Evolutionary conservation across 345 rosid genomes (phyloP), one percentile per base, ranked within the genome.

Genomic region (Barbarea vulgaris): DNA sequence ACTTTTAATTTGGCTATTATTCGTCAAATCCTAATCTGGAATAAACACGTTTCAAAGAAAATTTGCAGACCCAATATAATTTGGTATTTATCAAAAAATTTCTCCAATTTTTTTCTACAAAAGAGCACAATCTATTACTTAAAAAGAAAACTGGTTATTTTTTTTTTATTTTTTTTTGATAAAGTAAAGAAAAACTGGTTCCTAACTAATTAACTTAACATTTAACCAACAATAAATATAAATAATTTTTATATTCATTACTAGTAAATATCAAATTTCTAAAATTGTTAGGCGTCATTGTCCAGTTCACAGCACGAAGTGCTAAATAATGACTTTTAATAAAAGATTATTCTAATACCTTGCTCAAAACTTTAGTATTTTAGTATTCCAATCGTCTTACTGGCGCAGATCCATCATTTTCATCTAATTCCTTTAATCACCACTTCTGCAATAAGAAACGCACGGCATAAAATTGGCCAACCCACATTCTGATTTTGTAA

Each of bases 291-390:
- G 25, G 18, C 14, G 74, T 67, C 79, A 60, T 15, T 67, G 41
- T 67, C 33, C 60, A 36, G 7, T 37, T 50, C 13, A 48, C 13
- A 57, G 0, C 41, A 58, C 10, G 73, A 67, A 48, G 31, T 36
- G 54, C 7, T 53, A 42, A 61, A 50, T 27, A 37, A 10, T 57
- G 36, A 31, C 64, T 68, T 76, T 37, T n/a, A 28, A 19, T 25
- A 27, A 30, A 69, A 15, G 41, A 25, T 24, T 61, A 76, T 69
- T 63, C 80, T 18, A 69, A 76, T 76, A 69, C 80, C 75, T 76
- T 76, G 75, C 75, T 53, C 64, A 62, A 41, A 75, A 19, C 70
- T 69, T 62, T 62, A 53, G 21, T 67, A 53, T 24, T 24, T 12
- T 42, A 19, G 15, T 63, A 69, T 76, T 62, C 80, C 59, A 62